Evolutionary conservation across 768 basidiomycete genomes (phyloP), one percentile per base, ranked within the genome.

Genomic region (Lentinula raphanica): DNA sequence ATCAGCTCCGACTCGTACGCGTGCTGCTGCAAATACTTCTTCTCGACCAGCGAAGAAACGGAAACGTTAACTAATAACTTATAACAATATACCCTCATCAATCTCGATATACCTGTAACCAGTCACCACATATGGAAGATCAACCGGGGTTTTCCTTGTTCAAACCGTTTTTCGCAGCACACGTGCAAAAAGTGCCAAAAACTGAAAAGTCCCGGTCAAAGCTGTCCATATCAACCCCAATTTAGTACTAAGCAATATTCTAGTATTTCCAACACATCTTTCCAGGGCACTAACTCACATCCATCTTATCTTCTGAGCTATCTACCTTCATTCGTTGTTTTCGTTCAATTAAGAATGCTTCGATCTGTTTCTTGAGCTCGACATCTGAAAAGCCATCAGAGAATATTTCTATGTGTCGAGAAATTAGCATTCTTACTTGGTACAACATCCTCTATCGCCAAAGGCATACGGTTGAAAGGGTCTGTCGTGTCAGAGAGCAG

Each of bases 401-500:
- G 42, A 32, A n/a, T 7, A 13, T 2, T 31, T 29, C 54, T 49
- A 12, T 60, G 67, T 42, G 64, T 21, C 17, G 58, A 48, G 62
- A 19, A 39, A 21, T 4, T 35, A 36, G 8, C 57, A 42, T 7
- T 72, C 85, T 63, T 64, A 93, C 94, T 73, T 27, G 92, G 83
- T 58, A 86, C 68, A 13, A 95, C 87, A 11, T 95, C 90, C 56
- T 88, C 89, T 61, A 94, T 84, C 9, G 76, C 71, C 27, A 97
- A 76, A 1, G 96, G 92, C 32, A 79, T 75, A 28, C 97, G 87
- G 71, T 98, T 99, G 82, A 98, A 99, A 1, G 97, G 97, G 71
- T 99, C 97, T 54, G 85, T 91, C 17, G 86, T 72, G 65, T 97
- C 95, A 0, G 94, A 96, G 19, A 99, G 76, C 35, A 98, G 74